A percentile compares a stretch with the other conserved stretches of the same genome.
These are phyloP conservation scores for Sinapis alba DNA, from an alignment of 441 rosid genomes.

Conservation along the genomic window DNA sequence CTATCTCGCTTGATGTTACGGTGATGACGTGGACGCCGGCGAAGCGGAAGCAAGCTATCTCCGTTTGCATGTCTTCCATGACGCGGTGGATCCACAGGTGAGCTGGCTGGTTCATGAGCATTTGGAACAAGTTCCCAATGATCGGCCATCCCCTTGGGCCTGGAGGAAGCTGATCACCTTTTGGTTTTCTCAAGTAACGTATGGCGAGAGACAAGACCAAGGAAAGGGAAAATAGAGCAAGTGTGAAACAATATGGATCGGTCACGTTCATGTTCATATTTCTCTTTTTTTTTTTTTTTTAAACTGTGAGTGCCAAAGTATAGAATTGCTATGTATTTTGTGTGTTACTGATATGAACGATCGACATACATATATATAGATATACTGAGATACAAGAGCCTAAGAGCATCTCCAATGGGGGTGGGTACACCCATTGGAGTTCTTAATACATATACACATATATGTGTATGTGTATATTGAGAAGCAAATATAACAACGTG, in stretches of 20 bases:
- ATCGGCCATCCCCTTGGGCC: conserved; percentile 56
- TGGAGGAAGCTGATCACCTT: conserved; percentile 44
- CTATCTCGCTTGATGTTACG: conserved; percentile 47
- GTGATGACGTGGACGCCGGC: conserved; percentile 45
- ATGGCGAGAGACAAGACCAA: neutral
- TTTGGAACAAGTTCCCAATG: conserved; percentile 44
- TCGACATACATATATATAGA: neutral
- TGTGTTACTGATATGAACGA: neutral
- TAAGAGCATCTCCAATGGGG: too few species aligned
- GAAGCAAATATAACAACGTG: neutral
- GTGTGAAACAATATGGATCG: neutral
- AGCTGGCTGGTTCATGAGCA: conserved; percentile 36
- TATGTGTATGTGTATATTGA: too few species aligned
- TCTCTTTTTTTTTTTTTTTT: neutral
- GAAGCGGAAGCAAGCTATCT: conserved; percentile 51
- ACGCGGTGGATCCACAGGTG: conserved; percentile 48
- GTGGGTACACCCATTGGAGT: too few species aligned
- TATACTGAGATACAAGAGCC: neutral
- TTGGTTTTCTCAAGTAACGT: conserved; percentile 10
- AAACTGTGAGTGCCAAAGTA: neutral
- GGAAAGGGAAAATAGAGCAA: conserved; percentile 1
- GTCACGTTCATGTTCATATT: neutral
- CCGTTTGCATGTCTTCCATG: conserved; percentile 49
- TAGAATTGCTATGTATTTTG: neutral
- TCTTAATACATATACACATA: too few species aligned